A percentile compares a stretch with the other conserved stretches of the same genome.
Conservation (phyloP, 768 basidiomycete species). For the Strobilomyces echinocephalus region DNA sequence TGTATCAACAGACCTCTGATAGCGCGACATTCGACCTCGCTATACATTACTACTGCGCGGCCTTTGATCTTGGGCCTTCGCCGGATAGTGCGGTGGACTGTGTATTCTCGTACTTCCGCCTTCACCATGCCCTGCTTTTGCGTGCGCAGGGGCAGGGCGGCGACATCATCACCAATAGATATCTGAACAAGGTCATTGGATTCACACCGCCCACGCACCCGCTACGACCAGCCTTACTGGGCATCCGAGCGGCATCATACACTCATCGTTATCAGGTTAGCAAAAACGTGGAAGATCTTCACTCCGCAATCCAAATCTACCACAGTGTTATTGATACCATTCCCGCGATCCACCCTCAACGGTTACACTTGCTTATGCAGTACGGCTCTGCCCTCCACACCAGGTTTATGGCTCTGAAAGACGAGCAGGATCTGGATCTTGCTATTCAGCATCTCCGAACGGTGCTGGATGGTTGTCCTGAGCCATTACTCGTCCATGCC, state of each 20-base stretch:
- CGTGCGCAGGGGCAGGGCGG: background rate
- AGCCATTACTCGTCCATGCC: slow-evolving; percentile 1
- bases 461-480: slow-evolving; percentile 4
- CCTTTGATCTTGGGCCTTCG: slow-evolving; percentile 14
- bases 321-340: slow-evolving; percentile 4
- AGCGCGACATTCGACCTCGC: slow-evolving; percentile 4
- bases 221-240: slow-evolving; percentile 8
- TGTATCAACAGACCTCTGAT: slow-evolving; percentile 8
- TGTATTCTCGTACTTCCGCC: slow-evolving; percentile 10
- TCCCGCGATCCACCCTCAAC: slow-evolving; percentile 11
- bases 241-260: slow-evolving; percentile 10
- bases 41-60: slow-evolving; percentile 12
- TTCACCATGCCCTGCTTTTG: background rate
- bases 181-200: slow-evolving; percentile 9
- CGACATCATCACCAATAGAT: background rate
- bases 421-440: slow-evolving; percentile 18
- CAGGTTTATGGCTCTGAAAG: slow-evolving; percentile 9
- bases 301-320: slow-evolving; percentile 6
- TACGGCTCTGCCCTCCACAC: slow-evolving; percentile 18
- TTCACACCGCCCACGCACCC: slow-evolving; percentile 4
- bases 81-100: slow-evolving; percentile 1
- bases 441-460: slow-evolving; percentile 10
- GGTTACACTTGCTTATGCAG: slow-evolving; percentile 6
- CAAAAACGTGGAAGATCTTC: slow-evolving; percentile 12
- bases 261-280: slow-evolving; percentile 9